Conservation (phyloP, 768 basidiomycete genomes). For the Agrocybe praecox region DNA sequence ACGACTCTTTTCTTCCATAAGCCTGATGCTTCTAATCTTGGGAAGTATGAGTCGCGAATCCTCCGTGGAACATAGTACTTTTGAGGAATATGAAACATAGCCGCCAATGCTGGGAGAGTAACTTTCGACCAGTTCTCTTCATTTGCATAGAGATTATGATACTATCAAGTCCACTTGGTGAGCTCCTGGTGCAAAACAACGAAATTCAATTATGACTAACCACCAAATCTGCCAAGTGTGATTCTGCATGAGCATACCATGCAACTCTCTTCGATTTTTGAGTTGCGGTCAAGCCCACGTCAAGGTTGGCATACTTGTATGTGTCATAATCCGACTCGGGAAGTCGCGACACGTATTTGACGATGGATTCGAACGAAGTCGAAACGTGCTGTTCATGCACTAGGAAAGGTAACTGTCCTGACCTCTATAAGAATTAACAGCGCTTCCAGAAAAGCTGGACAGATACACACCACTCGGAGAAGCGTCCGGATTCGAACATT, state of each 20-base stretch:
- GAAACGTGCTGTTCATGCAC: constrained; percentile 55
- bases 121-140: constrained; percentile 63
- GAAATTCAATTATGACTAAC: constrained; percentile 42
- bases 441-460: neutral
- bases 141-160: constrained; percentile 63
- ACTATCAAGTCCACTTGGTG: constrained; percentile 37
- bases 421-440: constrained; percentile 9
- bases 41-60: constrained; percentile 56
- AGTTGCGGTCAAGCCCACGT: constrained; percentile 42
- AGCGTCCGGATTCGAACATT: constrained; percentile 68
- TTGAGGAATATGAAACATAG: constrained; percentile 65
- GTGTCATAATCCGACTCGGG: constrained; percentile 30
- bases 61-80: constrained; percentile 73
- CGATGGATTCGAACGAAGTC: constrained; percentile 59
- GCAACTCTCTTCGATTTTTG: constrained; percentile 61
- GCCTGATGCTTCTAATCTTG: constrained; percentile 63
- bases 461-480: constrained; percentile 70
- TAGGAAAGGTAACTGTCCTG: constrained; percentile 76
- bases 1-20: constrained; percentile 60
- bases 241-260: constrained; percentile 67
- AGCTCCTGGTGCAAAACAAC: neutral
- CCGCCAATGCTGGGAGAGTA: constrained; percentile 55
- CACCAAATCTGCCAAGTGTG: constrained; percentile 68
- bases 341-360: constrained; percentile 63
- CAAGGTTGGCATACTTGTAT: constrained; percentile 43